Conservation (phyloP, 1,284 basidiomycete species). For the Ustilago curta region DNA sequence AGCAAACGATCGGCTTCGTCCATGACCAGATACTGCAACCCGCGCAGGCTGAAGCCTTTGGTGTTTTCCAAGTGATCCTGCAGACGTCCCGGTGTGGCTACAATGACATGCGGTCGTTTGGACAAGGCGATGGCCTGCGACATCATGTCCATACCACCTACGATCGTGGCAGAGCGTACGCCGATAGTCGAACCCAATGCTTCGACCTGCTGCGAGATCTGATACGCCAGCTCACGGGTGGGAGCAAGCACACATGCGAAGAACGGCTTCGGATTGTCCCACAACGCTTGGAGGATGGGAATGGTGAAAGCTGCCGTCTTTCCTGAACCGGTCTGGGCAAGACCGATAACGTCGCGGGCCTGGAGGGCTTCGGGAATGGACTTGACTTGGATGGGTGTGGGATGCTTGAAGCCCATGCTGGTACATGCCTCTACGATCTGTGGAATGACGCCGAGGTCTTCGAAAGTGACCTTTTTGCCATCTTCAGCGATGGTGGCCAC, state of each 20-base stretch:
- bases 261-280: slow-evolving; percentile 93
- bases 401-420: slow-evolving; percentile 84
- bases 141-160: slow-evolving; percentile 96
- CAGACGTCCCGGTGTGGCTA: slow-evolving; percentile 96
- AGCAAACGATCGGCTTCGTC: slow-evolving; percentile 97
- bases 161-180: slow-evolving; percentile 88
- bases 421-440: slow-evolving; percentile 88
- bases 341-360: slow-evolving; percentile 95
- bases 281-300: slow-evolving; percentile 94
- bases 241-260: slow-evolving; percentile 95
- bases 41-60: slow-evolving; percentile 92
- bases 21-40: slow-evolving; percentile 89
- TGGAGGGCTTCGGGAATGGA: slow-evolving; percentile 89
- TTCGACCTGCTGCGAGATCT: slow-evolving; percentile 96
- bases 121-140: slow-evolving; percentile 91
- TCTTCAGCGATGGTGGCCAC: slow-evolving; percentile 25
- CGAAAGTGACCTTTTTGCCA: slow-evolving; percentile 70
- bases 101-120: slow-evolving; percentile 83
- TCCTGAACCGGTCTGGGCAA: slow-evolving; percentile 96
- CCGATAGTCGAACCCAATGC: slow-evolving; percentile 81
- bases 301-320: slow-evolving; percentile 98
- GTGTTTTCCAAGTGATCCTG: slow-evolving; percentile 97
- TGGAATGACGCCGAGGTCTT: slow-evolving; percentile 83
- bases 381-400: slow-evolving; percentile 91
- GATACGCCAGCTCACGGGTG: slow-evolving; percentile 96